phyloP scores from a whole-genome alignment of 2,329 filamentous ascomycete species.

The Colletotrichum liriopes region DNA sequence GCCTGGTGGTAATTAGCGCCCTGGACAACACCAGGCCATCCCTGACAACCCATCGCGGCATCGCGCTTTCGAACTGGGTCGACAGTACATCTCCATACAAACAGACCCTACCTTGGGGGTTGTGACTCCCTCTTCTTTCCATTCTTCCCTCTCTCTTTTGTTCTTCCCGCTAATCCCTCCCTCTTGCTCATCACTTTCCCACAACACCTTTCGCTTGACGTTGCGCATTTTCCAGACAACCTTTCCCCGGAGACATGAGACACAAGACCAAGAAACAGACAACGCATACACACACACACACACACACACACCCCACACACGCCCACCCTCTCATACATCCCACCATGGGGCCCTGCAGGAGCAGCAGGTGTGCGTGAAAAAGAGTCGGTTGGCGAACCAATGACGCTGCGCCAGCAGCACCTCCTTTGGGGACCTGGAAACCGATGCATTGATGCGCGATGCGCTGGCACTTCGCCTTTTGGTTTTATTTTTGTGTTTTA shows the following conservation, averaged over 20 bases:
- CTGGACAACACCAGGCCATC: constrained; percentile 20
- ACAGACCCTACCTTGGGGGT: background rate
- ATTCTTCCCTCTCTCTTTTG: background rate
- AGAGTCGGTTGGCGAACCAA: constrained; percentile 38
- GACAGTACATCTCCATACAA: constrained; percentile 2
- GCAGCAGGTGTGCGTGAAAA: constrained; percentile 13
- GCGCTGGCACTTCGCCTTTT: constrained; percentile 44
- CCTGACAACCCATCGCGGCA: constrained; percentile 31
- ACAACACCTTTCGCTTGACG: background rate
- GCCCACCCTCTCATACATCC: background rate
- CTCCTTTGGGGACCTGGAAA: constrained; percentile 11
- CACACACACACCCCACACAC: background rate
- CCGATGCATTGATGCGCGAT: constrained; percentile 44
- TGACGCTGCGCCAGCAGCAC: constrained; percentile 28
- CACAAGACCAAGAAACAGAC: constrained; percentile 20
- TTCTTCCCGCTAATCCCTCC: background rate
- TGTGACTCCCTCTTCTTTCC: background rate
- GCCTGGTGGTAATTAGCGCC: constrained; percentile 6
- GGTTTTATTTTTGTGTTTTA: background rate
- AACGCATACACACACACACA: background rate
- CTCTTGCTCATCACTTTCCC: no score
- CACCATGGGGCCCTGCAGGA: constrained; percentile 20
- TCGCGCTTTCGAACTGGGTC: constrained; percentile 1
- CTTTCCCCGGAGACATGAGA: constrained; percentile 1
- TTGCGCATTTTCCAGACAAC: background rate